Percentiles rank a stretch among this genome's conserved stretches.
phyloP scores from a whole-genome alignment of 2,329 filamentous ascomycete genomes.

The Fusarium continuum region DNA sequence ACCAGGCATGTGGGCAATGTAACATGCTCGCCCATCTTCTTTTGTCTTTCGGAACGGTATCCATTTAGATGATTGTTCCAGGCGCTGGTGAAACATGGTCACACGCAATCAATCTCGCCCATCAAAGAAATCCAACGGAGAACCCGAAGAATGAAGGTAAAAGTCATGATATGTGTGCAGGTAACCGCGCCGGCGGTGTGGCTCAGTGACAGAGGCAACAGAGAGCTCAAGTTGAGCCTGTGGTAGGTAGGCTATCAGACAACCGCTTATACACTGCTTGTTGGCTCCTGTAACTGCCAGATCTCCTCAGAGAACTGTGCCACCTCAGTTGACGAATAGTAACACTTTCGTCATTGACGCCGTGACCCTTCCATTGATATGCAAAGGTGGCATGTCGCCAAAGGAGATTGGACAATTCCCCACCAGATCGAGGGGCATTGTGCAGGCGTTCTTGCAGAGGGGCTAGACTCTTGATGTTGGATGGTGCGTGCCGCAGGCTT shows the following conservation, averaged over 20 bases:
- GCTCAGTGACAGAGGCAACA: conserved; percentile 18
- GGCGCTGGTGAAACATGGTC: conserved; percentile 39
- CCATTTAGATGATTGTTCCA: conserved; percentile 18
- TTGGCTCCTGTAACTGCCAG: conserved; percentile 13
- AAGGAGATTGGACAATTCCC: conserved; percentile 42
- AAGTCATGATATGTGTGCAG: conserved; percentile 34
- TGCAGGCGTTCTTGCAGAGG: conserved; percentile 18
- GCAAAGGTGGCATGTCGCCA: conserved; percentile 41
- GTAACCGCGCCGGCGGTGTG: conserved; percentile 33
- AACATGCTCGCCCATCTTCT: conserved; percentile 8
- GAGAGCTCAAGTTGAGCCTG: conserved; percentile 13
- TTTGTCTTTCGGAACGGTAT: conserved; percentile 15
- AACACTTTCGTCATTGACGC: conserved; percentile 24
- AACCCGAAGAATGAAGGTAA: conserved; percentile 5
- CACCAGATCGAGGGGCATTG: conserved; percentile 42
- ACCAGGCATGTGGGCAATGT: conserved; percentile 7
- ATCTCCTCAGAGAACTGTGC: conserved; percentile 9
- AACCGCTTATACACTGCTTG: conserved; percentile 25
- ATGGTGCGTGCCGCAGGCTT: conserved; percentile 10
- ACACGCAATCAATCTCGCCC: conserved; percentile 26
- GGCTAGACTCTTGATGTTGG: conserved; percentile 13
- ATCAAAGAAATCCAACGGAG: conserved; percentile 1
- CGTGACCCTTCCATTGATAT: conserved; percentile 21
- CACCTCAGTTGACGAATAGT: conserved; percentile 16
- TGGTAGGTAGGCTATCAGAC: conserved; percentile 16